Evolutionary conservation across 2,329 filamentous ascomycete species (phyloP).

Genomic region (Phialophora verrucosa): DNA sequence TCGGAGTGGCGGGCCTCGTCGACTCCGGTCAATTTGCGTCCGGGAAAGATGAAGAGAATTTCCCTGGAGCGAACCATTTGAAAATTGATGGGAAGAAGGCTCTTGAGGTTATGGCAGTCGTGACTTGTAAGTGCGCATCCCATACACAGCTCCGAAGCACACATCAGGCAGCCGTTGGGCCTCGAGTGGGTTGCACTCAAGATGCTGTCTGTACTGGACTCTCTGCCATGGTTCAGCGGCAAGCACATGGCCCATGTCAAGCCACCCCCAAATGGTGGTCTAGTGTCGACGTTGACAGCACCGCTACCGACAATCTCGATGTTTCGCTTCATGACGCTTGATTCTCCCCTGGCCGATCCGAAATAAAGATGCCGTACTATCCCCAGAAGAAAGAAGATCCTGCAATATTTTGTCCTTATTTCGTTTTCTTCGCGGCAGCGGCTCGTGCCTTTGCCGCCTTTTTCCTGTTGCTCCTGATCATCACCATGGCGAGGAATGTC

Average conservation of each 20-base stretch:
- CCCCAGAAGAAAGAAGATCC: not conserved
- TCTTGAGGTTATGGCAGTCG: not conserved
- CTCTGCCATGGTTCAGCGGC: not conserved
- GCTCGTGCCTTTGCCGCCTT: slow-evolving; percentile 93
- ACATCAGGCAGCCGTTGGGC: not conserved
- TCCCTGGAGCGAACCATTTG: not conserved
- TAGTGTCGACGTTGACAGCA: not conserved
- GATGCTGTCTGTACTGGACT: not conserved
- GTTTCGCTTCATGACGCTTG: not conserved
- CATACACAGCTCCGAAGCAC: not conserved
- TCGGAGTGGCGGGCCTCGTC: not conserved
- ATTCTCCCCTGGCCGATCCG: not conserved
- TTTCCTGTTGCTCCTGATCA: slow-evolving; percentile 99
- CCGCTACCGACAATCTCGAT: not conserved
- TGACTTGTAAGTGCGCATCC: not conserved
- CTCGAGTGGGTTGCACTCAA: not conserved
- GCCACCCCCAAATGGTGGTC: not conserved
- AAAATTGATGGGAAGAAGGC: not conserved
- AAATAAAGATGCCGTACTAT: not conserved
- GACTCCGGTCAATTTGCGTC: not conserved
- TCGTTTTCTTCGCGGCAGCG: slow-evolving; percentile 70
- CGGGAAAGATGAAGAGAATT: not conserved
- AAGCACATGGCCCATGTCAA: not conserved
- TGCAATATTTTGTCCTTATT: slow-evolving; percentile 20
- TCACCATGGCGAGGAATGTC: slow-evolving; percentile 93